Evolutionary conservation across 1,284 basidiomycete species (phyloP).

Genomic region (Testicularia cyperi): DNA sequence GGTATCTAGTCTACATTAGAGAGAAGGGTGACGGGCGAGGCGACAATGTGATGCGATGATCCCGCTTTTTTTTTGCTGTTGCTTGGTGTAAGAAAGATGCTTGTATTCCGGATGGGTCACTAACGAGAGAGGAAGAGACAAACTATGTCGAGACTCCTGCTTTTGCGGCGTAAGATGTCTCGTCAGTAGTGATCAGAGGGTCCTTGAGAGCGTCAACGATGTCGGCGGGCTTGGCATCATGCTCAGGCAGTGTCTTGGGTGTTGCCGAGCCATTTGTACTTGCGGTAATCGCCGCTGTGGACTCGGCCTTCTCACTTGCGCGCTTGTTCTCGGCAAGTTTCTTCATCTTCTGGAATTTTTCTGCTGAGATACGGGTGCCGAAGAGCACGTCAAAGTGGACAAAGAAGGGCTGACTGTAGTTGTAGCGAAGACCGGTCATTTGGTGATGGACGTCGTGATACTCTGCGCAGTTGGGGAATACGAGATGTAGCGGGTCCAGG

Average conservation of each 20-base stretch:
- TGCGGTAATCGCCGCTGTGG: neutral
- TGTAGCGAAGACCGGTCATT: constrained; percentile 88
- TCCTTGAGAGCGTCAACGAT: constrained; percentile 17
- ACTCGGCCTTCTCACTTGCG: constrained; percentile 14
- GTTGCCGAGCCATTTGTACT: neutral
- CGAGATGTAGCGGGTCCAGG: constrained; percentile 70
- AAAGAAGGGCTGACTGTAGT: constrained; percentile 92
- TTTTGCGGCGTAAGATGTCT: constrained; percentile 29
- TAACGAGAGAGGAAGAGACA: constrained; percentile 1
- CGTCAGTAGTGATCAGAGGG: constrained; percentile 30
- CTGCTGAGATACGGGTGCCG: constrained; percentile 71
- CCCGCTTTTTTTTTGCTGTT: no score
- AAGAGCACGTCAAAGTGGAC: constrained; percentile 65
- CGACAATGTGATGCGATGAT: no score
- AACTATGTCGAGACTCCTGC: constrained; percentile 31
- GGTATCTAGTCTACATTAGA: no score
- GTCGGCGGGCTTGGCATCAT: constrained; percentile 22
- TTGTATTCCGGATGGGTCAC: no score
- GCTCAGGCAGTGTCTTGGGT: no score
- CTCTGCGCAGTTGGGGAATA: constrained; percentile 91
- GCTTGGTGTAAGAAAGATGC: no score
- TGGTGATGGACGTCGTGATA: constrained; percentile 98
- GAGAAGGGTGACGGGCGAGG: no score
- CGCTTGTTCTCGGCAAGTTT: constrained; percentile 28
- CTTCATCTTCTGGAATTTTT: constrained; percentile 55